A percentile compares a stretch with the other conserved stretches of the same genome.
These are phyloP conservation scores for Amaranthus palmeri DNA, from an alignment of 148 eudicot species.

Conservation along the genomic window DNA sequence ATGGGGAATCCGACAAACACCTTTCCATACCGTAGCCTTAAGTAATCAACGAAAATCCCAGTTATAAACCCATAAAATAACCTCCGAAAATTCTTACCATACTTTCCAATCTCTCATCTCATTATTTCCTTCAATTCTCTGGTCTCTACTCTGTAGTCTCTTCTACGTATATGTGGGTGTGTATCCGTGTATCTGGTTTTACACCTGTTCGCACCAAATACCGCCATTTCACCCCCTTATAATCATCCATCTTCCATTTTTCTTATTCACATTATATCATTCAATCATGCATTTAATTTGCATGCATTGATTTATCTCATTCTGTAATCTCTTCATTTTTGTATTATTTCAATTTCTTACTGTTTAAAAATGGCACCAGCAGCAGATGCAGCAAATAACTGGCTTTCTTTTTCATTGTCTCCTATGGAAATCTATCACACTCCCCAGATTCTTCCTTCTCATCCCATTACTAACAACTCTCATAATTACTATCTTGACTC, in stretches of 20 bases:
- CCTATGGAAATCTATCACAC: constrained; percentile 40
- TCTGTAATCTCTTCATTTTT: not conserved
- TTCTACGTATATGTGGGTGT: not conserved
- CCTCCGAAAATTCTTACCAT: not conserved
- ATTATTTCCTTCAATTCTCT: no score
- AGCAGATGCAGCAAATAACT: constrained; percentile 20
- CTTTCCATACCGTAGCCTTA: no score
- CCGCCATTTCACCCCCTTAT: constrained; percentile 52
- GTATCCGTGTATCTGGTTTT: constrained; percentile 33
- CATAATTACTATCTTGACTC: constrained; percentile 43
- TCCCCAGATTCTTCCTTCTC: constrained; percentile 24
- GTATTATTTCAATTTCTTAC: not conserved
- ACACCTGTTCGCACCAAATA: constrained; percentile 66
- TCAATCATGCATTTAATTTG: constrained; percentile 10
- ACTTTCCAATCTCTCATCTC: no score
- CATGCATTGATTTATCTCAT: constrained; percentile 1
- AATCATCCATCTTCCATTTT: constrained; percentile 29
- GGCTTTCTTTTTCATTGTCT: constrained; percentile 54
- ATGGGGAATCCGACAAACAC: no score
- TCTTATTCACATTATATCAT: not conserved
- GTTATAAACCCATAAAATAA: no score
- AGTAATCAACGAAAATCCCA: no score
- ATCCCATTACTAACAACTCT: constrained; percentile 5
- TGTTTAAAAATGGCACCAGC: constrained; percentile 44
- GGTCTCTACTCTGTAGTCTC: not conserved